Base-by-base conservation (phyloP, 495 filamentous ascomycete species). In the Neurospora sp. region DNA sequence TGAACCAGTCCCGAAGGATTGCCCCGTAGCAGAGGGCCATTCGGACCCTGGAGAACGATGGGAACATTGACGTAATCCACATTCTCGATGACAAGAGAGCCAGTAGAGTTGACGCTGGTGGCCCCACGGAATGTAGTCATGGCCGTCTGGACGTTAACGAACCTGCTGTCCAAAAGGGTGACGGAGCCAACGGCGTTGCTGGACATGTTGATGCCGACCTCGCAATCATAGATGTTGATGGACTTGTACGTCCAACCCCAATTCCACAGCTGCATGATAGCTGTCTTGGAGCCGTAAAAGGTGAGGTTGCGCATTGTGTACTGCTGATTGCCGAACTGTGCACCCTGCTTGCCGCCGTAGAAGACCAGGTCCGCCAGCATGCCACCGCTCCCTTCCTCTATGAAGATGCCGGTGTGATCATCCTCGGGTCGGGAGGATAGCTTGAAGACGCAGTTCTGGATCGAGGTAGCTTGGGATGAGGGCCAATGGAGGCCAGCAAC, bases 401-500 rank as follows among this genome's bases (percentile, higher is more conserved):
- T 90, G 77, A 92, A 93, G 20, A 94, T 78, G 54, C 93, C 92
- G 72, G 90, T 85, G 69, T 97, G 94, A 74, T 89, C 83, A 20
- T 86, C 90, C 18, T 86, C 88, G 5, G 81, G 80, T 8, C 82
- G 82, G n/a, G 73, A 35, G 23, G 80, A 84, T 89, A 97, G 93
- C 77, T 91, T 86, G 82, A 98, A 94, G 42, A 89, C 87, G 71
- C 96, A 89, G 79, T 97, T 97, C 79, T 97, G 93, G 70, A 96
- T 82, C 72, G 89, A 91, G 11, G 94, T 97, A 5, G 95, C 96
- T 76, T 98, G 95, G 69, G 92, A 92, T 1, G 97, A 93, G 76
- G 97, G 96, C 94, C 94, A 98, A 79, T 99, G 96, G 70, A 99
- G 92, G 80, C 91, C 93, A 69, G 90, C 84, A 66, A 89, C 91